Conservation (phyloP, 2,329 filamentous ascomycete genomes). For the Colletotrichum sp. region DNA sequence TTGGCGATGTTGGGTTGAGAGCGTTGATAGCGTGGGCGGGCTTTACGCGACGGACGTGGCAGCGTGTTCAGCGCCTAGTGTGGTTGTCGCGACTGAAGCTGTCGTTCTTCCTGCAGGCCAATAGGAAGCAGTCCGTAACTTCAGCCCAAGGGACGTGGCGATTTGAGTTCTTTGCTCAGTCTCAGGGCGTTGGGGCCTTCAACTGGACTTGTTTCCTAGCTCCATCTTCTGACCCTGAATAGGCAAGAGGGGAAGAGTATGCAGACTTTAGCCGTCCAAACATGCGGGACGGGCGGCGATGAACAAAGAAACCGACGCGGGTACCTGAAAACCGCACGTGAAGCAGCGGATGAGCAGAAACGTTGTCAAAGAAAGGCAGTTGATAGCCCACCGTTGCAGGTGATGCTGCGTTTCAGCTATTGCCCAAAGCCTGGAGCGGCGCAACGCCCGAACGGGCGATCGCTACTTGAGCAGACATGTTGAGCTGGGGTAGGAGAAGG, state of each 20-base stretch:
- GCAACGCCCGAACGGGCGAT: neutral
- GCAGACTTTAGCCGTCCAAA: neutral
- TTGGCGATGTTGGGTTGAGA: neutral
- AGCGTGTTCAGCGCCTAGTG: neutral
- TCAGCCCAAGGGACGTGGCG: neutral
- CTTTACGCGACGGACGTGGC: neutral
- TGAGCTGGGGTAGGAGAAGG: neutral
- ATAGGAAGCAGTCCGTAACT: neutral
- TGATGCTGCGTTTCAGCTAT: conserved; percentile 3
- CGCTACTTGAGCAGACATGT: neutral
- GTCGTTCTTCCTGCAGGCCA: neutral
- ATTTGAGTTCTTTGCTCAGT: neutral
- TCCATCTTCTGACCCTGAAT: neutral
- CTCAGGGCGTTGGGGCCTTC: neutral
- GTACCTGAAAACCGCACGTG: neutral
- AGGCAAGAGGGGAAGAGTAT: neutral
- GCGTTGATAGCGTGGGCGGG: neutral
- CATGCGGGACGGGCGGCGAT: neutral
- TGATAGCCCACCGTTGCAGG: conserved; percentile 5
- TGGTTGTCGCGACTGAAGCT: neutral
- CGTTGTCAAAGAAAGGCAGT: conserved; percentile 2
- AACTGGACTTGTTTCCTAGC: neutral
- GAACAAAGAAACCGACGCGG: neutral
- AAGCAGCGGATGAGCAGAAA: neutral
- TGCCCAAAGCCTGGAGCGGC: neutral